Evolutionary conservation across 2,329 filamentous ascomycete genomes (phyloP).

Genomic region (Penicillium sp.): DNA sequence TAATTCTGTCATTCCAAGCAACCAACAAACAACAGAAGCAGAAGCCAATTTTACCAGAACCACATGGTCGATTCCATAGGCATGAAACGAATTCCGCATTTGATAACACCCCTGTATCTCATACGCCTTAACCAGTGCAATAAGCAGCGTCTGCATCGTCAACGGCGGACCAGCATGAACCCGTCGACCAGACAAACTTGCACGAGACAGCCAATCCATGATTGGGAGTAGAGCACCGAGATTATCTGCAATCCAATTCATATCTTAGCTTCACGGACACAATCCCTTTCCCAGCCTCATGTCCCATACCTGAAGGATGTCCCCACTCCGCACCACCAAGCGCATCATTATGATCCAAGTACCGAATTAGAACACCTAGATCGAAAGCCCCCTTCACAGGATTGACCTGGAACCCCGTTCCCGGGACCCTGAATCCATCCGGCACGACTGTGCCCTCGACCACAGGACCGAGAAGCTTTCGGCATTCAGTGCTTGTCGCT

Average conservation of each 20-base stretch:
- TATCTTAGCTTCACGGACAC: neutral
- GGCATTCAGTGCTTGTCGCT: slow-evolving; percentile 21
- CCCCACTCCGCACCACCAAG: slow-evolving; percentile 46
- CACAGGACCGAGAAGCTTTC: slow-evolving; percentile 18
- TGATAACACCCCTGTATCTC: slow-evolving; percentile 46
- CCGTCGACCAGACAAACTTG: slow-evolving; percentile 1
- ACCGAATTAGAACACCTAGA: slow-evolving; percentile 41
- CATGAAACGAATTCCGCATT: slow-evolving; percentile 41
- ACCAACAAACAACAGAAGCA: slow-evolving; percentile 39
- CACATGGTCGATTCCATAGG: slow-evolving; percentile 43
- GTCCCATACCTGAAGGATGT: slow-evolving; percentile 39
- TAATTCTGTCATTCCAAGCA: slow-evolving; percentile 37
- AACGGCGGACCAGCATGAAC: slow-evolving; percentile 22
- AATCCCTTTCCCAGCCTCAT: too few relatives aligned
- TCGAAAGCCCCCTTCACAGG: slow-evolving; percentile 43
- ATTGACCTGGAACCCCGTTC: slow-evolving; percentile 40
- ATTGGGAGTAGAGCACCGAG: slow-evolving; percentile 40
- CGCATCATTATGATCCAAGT: slow-evolving; percentile 47
- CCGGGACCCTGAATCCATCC: slow-evolving; percentile 41
- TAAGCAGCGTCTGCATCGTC: slow-evolving; percentile 36
- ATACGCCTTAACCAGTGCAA: slow-evolving; percentile 43
- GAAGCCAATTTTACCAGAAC: slow-evolving; percentile 47
- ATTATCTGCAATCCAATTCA: slow-evolving; percentile 34
- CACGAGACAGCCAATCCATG: slow-evolving; percentile 34
- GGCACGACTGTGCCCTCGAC: slow-evolving; percentile 21